Evolutionary conservation across 805 yeast genomes (phyloP).

Genomic region (Yarrowia alimentaria): DNA sequence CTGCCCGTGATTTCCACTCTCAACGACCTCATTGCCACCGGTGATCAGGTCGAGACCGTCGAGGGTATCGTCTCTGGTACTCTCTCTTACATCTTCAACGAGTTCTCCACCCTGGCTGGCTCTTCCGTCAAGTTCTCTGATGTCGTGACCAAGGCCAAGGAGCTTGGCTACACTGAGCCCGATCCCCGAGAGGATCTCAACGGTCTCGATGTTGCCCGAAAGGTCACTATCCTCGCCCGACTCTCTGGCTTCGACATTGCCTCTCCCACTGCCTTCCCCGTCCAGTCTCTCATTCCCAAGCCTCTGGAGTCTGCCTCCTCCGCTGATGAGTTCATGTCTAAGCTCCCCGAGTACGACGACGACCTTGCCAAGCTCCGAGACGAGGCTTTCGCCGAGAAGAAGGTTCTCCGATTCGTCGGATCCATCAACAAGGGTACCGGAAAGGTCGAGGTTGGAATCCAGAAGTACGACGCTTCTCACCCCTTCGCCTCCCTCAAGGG

Average conservation of each 20-base stretch:
- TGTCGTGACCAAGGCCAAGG: slow-evolving; percentile 82
- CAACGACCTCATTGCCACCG: slow-evolving; percentile 85
- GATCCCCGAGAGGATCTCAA: slow-evolving; percentile 99
- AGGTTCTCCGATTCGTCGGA: slow-evolving; percentile 93
- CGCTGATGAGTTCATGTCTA: slow-evolving; percentile 74
- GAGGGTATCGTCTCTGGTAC: slow-evolving; percentile 98
- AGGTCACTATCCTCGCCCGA: slow-evolving; percentile 94
- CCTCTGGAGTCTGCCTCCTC: slow-evolving; percentile 61
- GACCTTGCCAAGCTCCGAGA: slow-evolving; percentile 75
- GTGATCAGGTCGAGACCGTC: slow-evolving; percentile 85
- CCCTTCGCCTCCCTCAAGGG: slow-evolving; percentile 96
- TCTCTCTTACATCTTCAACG: slow-evolving; percentile 90
- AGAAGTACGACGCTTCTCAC: slow-evolving; percentile 80
- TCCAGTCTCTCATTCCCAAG: slow-evolving; percentile 87
- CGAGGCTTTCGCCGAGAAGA: slow-evolving; percentile 75
- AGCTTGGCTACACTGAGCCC: slow-evolving; percentile 95
- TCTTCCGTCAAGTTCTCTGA: slow-evolving; percentile 77
- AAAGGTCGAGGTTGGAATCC: slow-evolving; percentile 79
- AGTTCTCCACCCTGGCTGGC: slow-evolving; percentile 69
- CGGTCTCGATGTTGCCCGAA: slow-evolving; percentile 98
- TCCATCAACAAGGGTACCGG: slow-evolving; percentile 69
- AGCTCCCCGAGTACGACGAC: slow-evolving; percentile 77
- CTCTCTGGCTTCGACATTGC: slow-evolving; percentile 81
- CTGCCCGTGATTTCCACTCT: slow-evolving; percentile 88
- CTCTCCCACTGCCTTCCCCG: slow-evolving; percentile 90